Conservation (phyloP, 768 basidiomycete species). For the Coprinopsis marcescibilis region DNA sequence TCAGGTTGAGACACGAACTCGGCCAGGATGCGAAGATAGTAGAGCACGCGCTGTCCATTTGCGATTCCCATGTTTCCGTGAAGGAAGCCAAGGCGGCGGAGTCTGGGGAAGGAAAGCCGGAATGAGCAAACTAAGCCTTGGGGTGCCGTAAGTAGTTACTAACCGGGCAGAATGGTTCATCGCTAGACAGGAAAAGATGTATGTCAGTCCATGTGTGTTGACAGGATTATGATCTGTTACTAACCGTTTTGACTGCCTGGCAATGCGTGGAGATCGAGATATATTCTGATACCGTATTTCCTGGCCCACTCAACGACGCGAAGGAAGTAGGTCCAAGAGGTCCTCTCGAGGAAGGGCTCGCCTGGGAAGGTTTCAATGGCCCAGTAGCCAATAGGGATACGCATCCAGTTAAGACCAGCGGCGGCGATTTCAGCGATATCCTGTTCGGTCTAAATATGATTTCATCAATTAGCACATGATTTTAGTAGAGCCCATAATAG, state of each 20-base stretch:
- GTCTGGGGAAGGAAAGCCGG: too few species aligned
- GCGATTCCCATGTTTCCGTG: slow-evolving; percentile 74
- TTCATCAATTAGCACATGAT: not conserved
- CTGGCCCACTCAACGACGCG: slow-evolving; percentile 75
- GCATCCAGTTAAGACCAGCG: slow-evolving; percentile 81
- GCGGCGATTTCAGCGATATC: slow-evolving; percentile 83
- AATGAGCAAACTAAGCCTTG: too few species aligned
- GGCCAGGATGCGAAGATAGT: slow-evolving; percentile 61
- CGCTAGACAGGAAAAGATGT: too few species aligned
- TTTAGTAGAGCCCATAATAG: not conserved
- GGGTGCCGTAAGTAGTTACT: too few species aligned
- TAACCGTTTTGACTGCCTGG: slow-evolving; percentile 84
- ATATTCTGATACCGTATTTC: slow-evolving; percentile 85
- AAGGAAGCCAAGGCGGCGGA: slow-evolving; percentile 39
- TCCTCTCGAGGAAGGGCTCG: slow-evolving; percentile 72
- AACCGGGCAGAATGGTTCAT: slow-evolving; percentile 53
- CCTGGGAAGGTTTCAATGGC: slow-evolving; percentile 69
- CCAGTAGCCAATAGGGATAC: slow-evolving; percentile 83
- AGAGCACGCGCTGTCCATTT: slow-evolving; percentile 69
- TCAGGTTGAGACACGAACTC: slow-evolving; percentile 71
- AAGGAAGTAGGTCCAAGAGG: slow-evolving; percentile 78
- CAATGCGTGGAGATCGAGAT: slow-evolving; percentile 72
- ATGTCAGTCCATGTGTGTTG: too few species aligned
- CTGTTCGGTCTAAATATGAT: slow-evolving; percentile 58
- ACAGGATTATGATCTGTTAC: too few species aligned